Evolutionary conservation across 2,329 filamentous ascomycete species (phyloP), one percentile per base, ranked within the genome.

Genomic region (Penicillium sp.): DNA sequence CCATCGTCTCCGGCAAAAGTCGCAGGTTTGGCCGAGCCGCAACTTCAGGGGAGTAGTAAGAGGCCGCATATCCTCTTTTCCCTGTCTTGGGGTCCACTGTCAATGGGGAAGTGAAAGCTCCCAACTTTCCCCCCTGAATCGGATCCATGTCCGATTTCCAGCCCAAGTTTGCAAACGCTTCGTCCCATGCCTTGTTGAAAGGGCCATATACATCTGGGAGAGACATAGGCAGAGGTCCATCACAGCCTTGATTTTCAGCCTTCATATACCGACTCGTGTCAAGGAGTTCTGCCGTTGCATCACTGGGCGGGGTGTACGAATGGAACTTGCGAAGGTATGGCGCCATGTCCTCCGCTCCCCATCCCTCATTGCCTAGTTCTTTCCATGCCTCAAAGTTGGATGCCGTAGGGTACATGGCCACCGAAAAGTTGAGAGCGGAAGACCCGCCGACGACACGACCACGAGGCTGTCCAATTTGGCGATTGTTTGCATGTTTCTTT

Each of bases 371-470:
- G 0, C 78, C 80, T 1, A 82, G 61, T 3, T 65, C 64, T 34
- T 70, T 70, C 79, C 79, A 82, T 1, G 70, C 67, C 45, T 80
- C 67, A 44, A 79, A 78, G 38, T 78, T 77, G 0, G 66, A 61
- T n/a, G 63, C 61, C 4, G 54, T 51, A 4, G 63, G 63, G 22
- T 62, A 63, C 13, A 65, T 38, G 8, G 63, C 31, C 13, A 56
- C 49, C 14, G 66, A 67, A 32, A 78, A 75, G 56, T 81, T 81
- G 29, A 81, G 55, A 0, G 77, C 72, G 9, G 70, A 77, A 13
- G 75, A 77, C 9, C 80, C 81, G 5, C 80, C 80, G 0, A 83
- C 69, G 0, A 80, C 76, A 47, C 78, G 78, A 32, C 78, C 80
- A 5, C 79, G 72, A 22, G 75, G 75, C 42, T 79, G 76, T 3